Percentiles rank a stretch among this genome's conserved stretches.
phyloP scores from a whole-genome alignment of 257 asterid species.

The Nicotiana knightiana region DNA sequence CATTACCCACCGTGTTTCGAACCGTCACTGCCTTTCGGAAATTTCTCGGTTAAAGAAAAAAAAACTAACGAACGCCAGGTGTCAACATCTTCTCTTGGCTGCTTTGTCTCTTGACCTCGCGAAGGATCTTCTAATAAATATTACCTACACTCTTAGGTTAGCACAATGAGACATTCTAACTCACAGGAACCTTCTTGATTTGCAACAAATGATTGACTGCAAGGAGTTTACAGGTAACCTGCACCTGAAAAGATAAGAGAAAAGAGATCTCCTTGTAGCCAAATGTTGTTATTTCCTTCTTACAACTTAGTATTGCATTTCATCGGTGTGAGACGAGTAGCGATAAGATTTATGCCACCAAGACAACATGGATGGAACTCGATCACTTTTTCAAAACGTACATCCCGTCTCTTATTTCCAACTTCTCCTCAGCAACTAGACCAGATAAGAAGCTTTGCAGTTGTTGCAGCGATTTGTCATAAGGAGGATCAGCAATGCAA shows the following conservation, averaged over 20 bases:
- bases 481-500: constrained; percentile 82
- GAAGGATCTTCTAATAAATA: not conserved
- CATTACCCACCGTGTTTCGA: too few relatives aligned
- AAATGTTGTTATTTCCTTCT: not conserved
- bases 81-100: not conserved
- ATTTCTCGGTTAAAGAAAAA: too few relatives aligned
- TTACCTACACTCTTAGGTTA: not conserved
- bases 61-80: not conserved
- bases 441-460: constrained; percentile 84
- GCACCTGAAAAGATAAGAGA: not conserved
- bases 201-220: not conserved
- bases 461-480: constrained; percentile 94
- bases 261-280: not conserved
- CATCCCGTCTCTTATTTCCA: constrained; percentile 70
- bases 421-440: constrained; percentile 89
- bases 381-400: constrained; percentile 61
- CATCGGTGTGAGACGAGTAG: not conserved
- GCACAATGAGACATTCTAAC: not conserved
- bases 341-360: not conserved
- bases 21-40: too few relatives aligned
- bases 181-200: not conserved
- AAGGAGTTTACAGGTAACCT: not conserved
- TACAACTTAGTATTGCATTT: not conserved
- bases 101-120: not conserved
- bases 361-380: not conserved